Percentiles rank a stretch among this genome's conserved stretches.
Conservation (phyloP, 140 eudicot species). For the Anethum foeniculum region DNA sequence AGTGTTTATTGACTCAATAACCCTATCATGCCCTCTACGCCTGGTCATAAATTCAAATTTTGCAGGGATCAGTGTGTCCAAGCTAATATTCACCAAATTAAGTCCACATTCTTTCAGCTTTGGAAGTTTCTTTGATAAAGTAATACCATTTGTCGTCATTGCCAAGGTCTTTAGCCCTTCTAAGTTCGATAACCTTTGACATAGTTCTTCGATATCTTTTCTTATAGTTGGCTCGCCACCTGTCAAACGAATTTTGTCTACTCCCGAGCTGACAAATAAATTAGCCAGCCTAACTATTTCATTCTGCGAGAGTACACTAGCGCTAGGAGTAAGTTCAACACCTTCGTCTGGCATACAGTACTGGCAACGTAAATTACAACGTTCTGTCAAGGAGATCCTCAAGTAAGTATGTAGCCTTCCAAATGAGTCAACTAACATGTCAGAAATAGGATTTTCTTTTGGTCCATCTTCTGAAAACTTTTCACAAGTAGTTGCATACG, state of each 20-base stretch:
- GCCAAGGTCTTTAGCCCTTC: conserved; percentile 79
- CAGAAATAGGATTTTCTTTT: conserved; percentile 37
- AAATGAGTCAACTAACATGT: conserved; percentile 81
- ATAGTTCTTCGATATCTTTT: conserved; percentile 78
- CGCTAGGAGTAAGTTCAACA: conserved; percentile 64
- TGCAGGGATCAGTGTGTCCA: conserved; percentile 83
- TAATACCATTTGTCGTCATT: conserved; percentile 84
- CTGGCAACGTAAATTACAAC: conserved; percentile 93
- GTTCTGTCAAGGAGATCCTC: conserved; percentile 87
- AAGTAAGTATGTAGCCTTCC: conserved; percentile 89
- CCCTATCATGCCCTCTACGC: conserved; percentile 89
- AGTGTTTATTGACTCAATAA: conserved; percentile 64
- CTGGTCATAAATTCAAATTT: conserved; percentile 92
- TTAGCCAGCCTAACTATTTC: conserved; percentile 76
- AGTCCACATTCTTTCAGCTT: conserved; percentile 71
- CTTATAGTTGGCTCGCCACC: conserved; percentile 95
- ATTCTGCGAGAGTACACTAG: conserved; percentile 51
- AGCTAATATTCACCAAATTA: conserved; percentile 70
- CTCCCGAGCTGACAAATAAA: conserved; percentile 80
- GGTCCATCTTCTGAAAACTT: conserved; percentile 40
- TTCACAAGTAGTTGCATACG: conserved; percentile 50
- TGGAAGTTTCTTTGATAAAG: conserved; percentile 70
- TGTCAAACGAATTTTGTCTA: conserved; percentile 83
- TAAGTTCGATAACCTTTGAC: conserved; percentile 57
- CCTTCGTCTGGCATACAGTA: conserved; percentile 99